Percentiles rank a stretch among this genome's conserved stretches.
phyloP scores from a whole-genome alignment of 352 stramenopile species.

The Albugo candida region DNA sequence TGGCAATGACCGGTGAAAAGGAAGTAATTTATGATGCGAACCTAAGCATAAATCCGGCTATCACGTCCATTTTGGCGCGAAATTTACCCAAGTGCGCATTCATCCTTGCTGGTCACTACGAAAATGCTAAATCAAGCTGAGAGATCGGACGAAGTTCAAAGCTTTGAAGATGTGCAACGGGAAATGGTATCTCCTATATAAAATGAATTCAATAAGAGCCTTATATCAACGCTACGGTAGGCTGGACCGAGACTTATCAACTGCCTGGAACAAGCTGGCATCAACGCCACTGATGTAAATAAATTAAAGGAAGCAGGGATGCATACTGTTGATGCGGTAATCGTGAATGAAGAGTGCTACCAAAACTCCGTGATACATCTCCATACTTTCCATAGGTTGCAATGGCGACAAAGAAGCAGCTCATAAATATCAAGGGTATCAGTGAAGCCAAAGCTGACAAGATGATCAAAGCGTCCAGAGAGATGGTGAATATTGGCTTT shows the following conservation, averaged over 20 bases:
- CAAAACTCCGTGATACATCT: background rate
- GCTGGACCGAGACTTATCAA: conserved; percentile 56
- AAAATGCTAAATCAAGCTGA: too few species aligned
- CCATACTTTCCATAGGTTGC: conserved; percentile 38
- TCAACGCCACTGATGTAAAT: conserved; percentile 94
- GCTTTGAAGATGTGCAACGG: too few species aligned
- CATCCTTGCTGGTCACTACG: too few species aligned
- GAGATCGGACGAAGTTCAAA: too few species aligned
- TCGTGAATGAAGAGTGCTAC: conserved; percentile 1
- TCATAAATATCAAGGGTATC: conserved; percentile 98
- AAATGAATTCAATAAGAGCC: too few species aligned
- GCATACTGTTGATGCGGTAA: conserved; percentile 94
- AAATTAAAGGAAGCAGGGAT: conserved; percentile 96
- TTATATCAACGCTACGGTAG: too few species aligned
- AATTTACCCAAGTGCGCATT: too few species aligned
- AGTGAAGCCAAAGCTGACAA: conserved; percentile 98
- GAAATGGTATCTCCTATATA: too few species aligned
- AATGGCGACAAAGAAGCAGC: conserved; percentile 92
- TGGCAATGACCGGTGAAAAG: too few species aligned
- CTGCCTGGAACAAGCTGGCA: conserved; percentile 89
- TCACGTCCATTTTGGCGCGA: too few species aligned
- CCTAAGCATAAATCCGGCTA: too few species aligned
- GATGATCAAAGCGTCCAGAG: conserved; percentile 93
- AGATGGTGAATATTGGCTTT: conserved; percentile 97
- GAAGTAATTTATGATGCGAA: too few species aligned